Percentiles rank a stretch among this genome's conserved stretches.
Evolutionary conservation across 331 rosid species (phyloP).

Genomic region (Acacia concinna): DNA sequence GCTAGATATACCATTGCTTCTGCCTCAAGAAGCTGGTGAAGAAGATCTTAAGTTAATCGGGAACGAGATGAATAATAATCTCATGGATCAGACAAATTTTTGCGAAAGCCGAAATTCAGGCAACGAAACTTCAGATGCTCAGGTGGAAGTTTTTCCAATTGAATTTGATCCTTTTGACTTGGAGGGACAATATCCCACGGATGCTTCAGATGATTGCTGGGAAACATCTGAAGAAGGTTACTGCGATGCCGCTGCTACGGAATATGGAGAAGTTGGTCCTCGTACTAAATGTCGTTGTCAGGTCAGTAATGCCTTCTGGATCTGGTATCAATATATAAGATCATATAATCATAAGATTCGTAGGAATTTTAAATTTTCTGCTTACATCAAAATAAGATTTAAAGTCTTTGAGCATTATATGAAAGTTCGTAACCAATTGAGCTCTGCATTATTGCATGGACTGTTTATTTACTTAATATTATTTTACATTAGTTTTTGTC

Average conservation of each 20-base stretch:
- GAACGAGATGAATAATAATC: conserved; percentile 19
- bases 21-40: conserved; percentile 87
- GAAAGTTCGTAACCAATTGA: conserved; percentile 2
- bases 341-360: conserved; percentile 11
- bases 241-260: conserved; percentile 57
- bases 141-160: conserved; percentile 40
- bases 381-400: not conserved
- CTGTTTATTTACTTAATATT: conserved; percentile 24
- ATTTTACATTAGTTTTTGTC: conserved; percentile 18
- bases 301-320: conserved; percentile 50
- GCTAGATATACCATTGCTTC: conserved; percentile 89
- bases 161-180: conserved; percentile 43
- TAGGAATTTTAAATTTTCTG: conserved; percentile 10
- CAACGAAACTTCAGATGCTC: conserved; percentile 32
- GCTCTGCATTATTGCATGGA: not conserved
- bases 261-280: conserved; percentile 90
- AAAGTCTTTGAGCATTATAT: conserved; percentile 1
- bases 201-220: conserved; percentile 74
- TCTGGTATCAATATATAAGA: conserved; percentile 13
- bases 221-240: conserved; percentile 70
- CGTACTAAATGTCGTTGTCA: conserved; percentile 75
- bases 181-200: conserved; percentile 30
- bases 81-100: conserved; percentile 37
- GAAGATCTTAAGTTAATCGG: conserved; percentile 31
- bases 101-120: conserved; percentile 41